Conservation (phyloP, 768 basidiomycete species). For the Kwoniella newhampshirensis region DNA sequence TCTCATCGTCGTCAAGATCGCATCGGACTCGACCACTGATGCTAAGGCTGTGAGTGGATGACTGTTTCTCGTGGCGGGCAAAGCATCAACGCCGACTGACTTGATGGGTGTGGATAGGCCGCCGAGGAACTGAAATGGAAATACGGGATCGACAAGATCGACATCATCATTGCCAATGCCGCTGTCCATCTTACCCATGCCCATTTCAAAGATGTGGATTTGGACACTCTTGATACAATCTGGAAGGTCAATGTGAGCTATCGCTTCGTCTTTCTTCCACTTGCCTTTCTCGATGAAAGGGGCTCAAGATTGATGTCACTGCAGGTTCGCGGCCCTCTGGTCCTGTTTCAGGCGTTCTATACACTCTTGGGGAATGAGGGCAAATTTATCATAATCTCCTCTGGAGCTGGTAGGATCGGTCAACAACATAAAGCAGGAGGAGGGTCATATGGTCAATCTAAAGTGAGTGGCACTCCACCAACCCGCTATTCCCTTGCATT, state of each 20-base stretch:
- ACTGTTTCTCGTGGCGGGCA: background rate
- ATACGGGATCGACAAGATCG: conserved; percentile 14
- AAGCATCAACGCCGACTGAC: background rate
- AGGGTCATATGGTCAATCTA: conserved; percentile 19
- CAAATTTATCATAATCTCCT: conserved; percentile 24
- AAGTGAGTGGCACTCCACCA: background rate
- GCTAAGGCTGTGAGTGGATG: conserved; percentile 1
- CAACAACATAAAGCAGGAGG: conserved; percentile 7
- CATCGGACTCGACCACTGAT: background rate
- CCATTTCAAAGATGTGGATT: conserved; percentile 8
- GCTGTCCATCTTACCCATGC: conserved; percentile 17
- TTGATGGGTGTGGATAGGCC: background rate
- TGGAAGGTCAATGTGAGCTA: conserved; percentile 18
- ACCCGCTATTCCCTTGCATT: background rate
- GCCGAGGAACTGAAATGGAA: conserved; percentile 3
- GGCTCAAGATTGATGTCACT: background rate
- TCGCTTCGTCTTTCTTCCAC: background rate
- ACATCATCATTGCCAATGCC: conserved; percentile 24
- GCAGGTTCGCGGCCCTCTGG: conserved; percentile 18
- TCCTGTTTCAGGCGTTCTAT: conserved; percentile 19
- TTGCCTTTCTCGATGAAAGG: background rate
- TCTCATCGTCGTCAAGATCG: conserved; percentile 12
- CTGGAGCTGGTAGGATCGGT: conserved; percentile 19
- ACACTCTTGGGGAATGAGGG: conserved; percentile 3
- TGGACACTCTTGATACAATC: conserved; percentile 11